phyloP scores from a whole-genome alignment of 805 yeast genomes.

The Osmozyma mogii region DNA sequence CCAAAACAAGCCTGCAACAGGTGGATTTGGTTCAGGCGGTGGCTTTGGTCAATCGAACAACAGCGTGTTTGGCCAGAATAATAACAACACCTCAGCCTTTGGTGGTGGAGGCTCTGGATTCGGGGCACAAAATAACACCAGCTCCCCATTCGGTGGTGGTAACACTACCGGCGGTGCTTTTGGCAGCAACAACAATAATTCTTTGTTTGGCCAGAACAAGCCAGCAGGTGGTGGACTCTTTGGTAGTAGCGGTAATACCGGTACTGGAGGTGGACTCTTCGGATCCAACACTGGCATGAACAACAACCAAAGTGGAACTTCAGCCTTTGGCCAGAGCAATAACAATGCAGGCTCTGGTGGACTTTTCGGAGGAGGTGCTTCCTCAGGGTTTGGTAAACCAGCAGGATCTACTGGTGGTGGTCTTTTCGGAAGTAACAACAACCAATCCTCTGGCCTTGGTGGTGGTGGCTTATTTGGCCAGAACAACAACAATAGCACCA shows the following conservation, averaged over 20 bases:
- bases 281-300: constrained; percentile 7
- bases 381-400: constrained; percentile 24
- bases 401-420: constrained; percentile 11
- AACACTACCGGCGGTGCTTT: constrained; percentile 15
- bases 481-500: no score
- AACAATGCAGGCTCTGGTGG: no score
- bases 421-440: constrained; percentile 8
- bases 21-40: no score
- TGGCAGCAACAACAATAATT: constrained; percentile 7
- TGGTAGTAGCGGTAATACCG: constrained; percentile 22
- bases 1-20: no score
- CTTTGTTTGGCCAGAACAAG: constrained; percentile 4
- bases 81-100: constrained; percentile 16
- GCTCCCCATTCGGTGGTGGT: neutral
- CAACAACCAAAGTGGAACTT: constrained; percentile 8
- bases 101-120: constrained; percentile 19
- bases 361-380: neutral
- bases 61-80: no score
- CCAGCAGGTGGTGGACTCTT: constrained; percentile 11
- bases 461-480: constrained; percentile 36
- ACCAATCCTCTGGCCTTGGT: constrained; percentile 3
- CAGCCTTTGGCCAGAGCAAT: constrained; percentile 9
- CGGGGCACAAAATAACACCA: constrained; percentile 1
- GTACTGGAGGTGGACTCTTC: constrained; percentile 4
- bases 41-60: no score